Evolutionary conservation across 352 stramenopile genomes (phyloP).

Genomic region (Pythium rishiriense): DNA sequence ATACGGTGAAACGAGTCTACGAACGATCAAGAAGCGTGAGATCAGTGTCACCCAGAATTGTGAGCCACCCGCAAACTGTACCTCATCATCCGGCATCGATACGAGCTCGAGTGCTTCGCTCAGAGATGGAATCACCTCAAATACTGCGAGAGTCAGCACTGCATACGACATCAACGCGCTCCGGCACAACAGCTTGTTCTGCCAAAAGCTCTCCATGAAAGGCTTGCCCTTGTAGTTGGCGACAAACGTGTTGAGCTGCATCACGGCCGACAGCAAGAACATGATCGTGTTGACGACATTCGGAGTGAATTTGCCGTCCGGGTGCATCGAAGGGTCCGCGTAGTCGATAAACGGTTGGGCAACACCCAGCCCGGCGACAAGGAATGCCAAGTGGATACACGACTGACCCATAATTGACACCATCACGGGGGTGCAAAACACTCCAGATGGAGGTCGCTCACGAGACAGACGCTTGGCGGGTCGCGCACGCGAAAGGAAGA

Average conservation of each 20-base stretch:
- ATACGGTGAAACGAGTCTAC: conserved; percentile 44
- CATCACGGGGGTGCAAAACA: conserved; percentile 88
- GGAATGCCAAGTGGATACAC: conserved; percentile 83
- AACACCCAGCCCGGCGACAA: conserved; percentile 55
- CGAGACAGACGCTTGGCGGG: conserved; percentile 86
- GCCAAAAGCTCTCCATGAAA: conserved; percentile 58
- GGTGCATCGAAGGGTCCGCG: conserved; percentile 56
- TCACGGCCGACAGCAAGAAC: conserved; percentile 90
- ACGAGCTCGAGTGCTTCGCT: conserved; percentile 46
- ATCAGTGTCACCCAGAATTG: no score
- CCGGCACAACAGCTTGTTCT: conserved; percentile 38
- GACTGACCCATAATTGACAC: conserved; percentile 92
- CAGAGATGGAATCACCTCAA: conserved; percentile 35
- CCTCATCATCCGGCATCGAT: conserved; percentile 36
- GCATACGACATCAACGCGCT: conserved; percentile 36
- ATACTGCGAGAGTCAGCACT: conserved; percentile 30
- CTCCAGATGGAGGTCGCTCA: conserved; percentile 78
- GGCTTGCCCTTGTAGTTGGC: conserved; percentile 52
- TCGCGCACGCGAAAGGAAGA: conserved; percentile 68
- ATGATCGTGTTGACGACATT: conserved; percentile 95
- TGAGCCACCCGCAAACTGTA: conserved; percentile 13
- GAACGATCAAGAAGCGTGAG: neutral
- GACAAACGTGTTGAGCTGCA: conserved; percentile 59
- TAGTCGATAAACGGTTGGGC: conserved; percentile 67
- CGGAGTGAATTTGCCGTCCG: conserved; percentile 87